Conservation (phyloP, 257 asterid genomes). For the Scutellaria galericulata region DNA sequence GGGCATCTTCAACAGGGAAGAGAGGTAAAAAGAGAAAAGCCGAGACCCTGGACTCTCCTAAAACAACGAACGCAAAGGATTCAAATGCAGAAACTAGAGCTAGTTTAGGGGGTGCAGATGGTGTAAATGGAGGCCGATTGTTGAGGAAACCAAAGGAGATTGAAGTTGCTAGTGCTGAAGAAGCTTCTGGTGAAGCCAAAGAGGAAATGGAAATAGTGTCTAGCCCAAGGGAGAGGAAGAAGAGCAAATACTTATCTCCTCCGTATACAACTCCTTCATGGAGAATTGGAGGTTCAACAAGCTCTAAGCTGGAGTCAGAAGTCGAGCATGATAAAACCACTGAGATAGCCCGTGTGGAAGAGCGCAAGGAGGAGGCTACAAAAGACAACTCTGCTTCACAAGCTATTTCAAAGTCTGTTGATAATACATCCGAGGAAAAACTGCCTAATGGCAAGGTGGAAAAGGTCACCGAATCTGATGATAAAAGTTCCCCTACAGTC, state of each 20-base stretch:
- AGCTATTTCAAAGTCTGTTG: slow-evolving; percentile 29
- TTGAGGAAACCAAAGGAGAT: slow-evolving; percentile 34
- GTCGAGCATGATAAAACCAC: slow-evolving; percentile 36
- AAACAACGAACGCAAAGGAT: slow-evolving; percentile 26
- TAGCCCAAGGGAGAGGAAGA: slow-evolving; percentile 80
- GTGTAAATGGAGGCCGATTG: slow-evolving; percentile 29
- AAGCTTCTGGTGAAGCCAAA: slow-evolving; percentile 34
- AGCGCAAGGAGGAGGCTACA: slow-evolving; percentile 41
- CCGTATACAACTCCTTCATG: slow-evolving; percentile 52
- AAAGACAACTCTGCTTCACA: slow-evolving; percentile 38
- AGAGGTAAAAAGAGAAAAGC: slow-evolving; percentile 43
- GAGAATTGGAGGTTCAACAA: slow-evolving; percentile 45
- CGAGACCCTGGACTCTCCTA: slow-evolving; percentile 30
- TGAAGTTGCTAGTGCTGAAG: slow-evolving; percentile 35
- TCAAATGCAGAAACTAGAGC: slow-evolving; percentile 19
- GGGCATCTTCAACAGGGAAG: slow-evolving; percentile 41
- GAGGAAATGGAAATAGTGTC: slow-evolving; percentile 49
- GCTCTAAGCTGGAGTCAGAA: slow-evolving; percentile 40
- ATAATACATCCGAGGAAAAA: slow-evolving; percentile 23
- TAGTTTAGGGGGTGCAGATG: background rate
- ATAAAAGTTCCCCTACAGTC: background rate
- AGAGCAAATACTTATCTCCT: slow-evolving; percentile 80
- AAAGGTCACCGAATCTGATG: slow-evolving; percentile 18
- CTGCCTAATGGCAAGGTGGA: slow-evolving; percentile 20
- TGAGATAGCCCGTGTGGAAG: slow-evolving; percentile 34